These are phyloP conservation scores for Rhizopus delemar DNA, from an alignment of 371 early-diverging fungal species.

Conservation along the genomic window DNA sequence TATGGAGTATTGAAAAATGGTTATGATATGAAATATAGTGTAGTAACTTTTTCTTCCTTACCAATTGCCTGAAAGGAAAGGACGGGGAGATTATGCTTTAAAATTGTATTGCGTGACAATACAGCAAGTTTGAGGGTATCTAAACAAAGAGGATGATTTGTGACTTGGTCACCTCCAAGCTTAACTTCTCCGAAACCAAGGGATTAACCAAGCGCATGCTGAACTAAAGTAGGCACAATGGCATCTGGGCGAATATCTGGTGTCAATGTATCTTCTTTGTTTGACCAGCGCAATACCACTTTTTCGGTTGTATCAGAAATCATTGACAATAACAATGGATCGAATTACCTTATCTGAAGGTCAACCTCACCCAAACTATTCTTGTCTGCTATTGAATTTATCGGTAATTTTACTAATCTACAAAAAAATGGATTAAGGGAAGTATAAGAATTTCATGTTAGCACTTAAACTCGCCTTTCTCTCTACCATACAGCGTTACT, in stretches of 20 bases:
- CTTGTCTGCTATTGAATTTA: slow-evolving; percentile 6
- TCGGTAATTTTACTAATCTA: slow-evolving; percentile 5
- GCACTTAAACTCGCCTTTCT: no score
- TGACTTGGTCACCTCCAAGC: slow-evolving; percentile 29
- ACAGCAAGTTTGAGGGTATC: slow-evolving; percentile 18
- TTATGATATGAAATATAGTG: slow-evolving; percentile 11
- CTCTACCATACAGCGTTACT: no score
- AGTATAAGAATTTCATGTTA: no score
- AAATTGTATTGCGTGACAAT: slow-evolving; percentile 7
- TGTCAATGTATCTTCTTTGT: slow-evolving; percentile 5
- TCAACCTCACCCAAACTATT: slow-evolving; percentile 3
- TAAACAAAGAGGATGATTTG: slow-evolving; percentile 33
- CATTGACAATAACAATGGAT: neutral
- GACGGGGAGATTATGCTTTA: slow-evolving; percentile 10
- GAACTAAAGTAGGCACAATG: slow-evolving; percentile 33
- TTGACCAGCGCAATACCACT: neutral
- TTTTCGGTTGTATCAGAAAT: neutral
- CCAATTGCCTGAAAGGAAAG: slow-evolving; percentile 19
- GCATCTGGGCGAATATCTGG: slow-evolving; percentile 28
- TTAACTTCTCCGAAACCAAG: slow-evolving; percentile 35
- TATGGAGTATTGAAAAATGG: slow-evolving; percentile 14
- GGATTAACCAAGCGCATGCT: slow-evolving; percentile 29
- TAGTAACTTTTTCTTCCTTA: slow-evolving; percentile 21
- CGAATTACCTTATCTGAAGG: slow-evolving; percentile 6
- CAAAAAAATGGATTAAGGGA: no score